Conservation (phyloP, 768 basidiomycete genomes). For the Psilocybe sp. region DNA sequence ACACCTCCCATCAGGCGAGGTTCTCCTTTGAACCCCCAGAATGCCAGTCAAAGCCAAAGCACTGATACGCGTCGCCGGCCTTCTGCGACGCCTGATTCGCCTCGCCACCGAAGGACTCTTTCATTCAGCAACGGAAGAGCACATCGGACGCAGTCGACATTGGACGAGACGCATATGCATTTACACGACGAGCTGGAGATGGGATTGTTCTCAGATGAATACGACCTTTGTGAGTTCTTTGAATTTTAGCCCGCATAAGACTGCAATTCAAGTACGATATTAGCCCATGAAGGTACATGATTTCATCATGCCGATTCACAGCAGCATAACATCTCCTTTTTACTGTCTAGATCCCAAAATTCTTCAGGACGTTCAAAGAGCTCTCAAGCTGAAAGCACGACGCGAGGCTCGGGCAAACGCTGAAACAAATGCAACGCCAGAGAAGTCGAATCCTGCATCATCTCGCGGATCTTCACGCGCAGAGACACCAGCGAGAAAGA, state of each 20-base stretch:
- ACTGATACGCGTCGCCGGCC: conserved; percentile 23
- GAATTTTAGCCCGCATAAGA: background rate
- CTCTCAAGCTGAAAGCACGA: conserved; percentile 68
- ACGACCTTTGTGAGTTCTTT: conserved; percentile 63
- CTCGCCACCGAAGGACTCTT: conserved; percentile 23
- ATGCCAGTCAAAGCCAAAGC: conserved; percentile 15
- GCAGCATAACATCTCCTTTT: background rate
- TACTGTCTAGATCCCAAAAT: conserved; percentile 67
- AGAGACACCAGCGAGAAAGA: conserved; percentile 21
- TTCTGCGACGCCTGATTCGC: conserved; percentile 21
- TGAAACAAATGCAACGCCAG: conserved; percentile 16
- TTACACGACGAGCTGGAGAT: conserved; percentile 17
- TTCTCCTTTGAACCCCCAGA: conserved; percentile 34
- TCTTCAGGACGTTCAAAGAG: conserved; percentile 76
- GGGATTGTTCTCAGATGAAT: conserved; percentile 67
- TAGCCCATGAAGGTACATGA: conserved; percentile 70
- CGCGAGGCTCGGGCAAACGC: conserved; percentile 61
- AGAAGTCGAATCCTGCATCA: conserved; percentile 5
- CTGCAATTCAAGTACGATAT: background rate
- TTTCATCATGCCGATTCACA: background rate
- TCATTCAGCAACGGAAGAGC: conserved; percentile 4
- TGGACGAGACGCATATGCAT: background rate
- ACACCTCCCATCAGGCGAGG: conserved; percentile 26
- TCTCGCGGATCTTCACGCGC: conserved; percentile 15
- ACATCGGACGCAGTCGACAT: conserved; percentile 9